Base-by-base conservation (phyloP, 2,329 filamentous ascomycete genomes). In the Xylaria sp. region DNA sequence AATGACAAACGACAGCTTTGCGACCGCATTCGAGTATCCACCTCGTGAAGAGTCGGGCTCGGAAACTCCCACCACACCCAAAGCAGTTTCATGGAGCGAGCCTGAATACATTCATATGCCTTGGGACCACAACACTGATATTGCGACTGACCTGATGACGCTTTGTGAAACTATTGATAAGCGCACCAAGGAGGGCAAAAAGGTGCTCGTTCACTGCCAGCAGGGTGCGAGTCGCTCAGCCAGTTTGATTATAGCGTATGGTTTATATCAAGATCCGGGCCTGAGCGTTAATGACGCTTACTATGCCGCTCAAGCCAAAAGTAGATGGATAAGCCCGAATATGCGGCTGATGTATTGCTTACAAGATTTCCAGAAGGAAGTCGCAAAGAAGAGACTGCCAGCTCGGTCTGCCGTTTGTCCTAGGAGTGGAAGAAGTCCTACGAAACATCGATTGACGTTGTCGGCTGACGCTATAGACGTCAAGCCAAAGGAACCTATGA, bases 281-380 rank as follows among this genome's bases (percentile, higher is more conserved):
- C 82, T 94, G 75, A 93, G 87, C 73, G 92, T 95, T 63, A 94
- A 95, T 76, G 92, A 95, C 78, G 92, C 93, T 2, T 96, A 96
- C 78, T 90, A 94, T 77, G 87, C 90, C 2, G 92, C 93, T 2
- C 94, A 97, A 81, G 86, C 88, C 63, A 92, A 92, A 81, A 96
- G 93, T 80, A 89, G 87, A 76, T 97, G 93, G 93, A 95, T 97
- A 74, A 94, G 93, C 67, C 93, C 93, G 0, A 97, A 97, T 80
- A 97, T 97, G 93, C 93, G 93, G 73, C 85, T 97, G 73, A 94
- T 97, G 86, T 96, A 96, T 85, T 94, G 93, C 73, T 83, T 97
- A 57, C 92, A 94, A 78, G 92, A 95, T 76, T 95, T 94, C 77
- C 89, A 91, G 73, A 91, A 91, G 76, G 84, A 90, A 58, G 79